Base-by-base conservation (phyloP, 2,329 filamentous ascomycete genomes). In the Pseudohalonectria lignicola region DNA sequence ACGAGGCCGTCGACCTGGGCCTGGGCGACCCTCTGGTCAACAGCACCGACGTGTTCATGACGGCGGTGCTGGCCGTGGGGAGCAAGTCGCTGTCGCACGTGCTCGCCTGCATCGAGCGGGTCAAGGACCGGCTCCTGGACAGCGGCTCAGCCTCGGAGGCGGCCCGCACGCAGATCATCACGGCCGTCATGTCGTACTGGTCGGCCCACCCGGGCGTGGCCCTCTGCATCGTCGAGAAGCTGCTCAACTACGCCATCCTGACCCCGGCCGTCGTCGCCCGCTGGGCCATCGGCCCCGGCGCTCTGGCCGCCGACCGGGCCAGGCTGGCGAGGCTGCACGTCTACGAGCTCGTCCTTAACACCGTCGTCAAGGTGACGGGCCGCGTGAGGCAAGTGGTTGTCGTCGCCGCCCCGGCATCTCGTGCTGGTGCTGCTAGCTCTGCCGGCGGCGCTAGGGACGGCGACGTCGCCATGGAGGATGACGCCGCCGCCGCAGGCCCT, bases 81-180 rank as follows among this genome's bases (percentile, higher is more conserved):
- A 88, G 86, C 46, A 98, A 98, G 61, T 95, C 90, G 1, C 75
- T 98, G 23, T 95, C 88, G 11, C 92, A 98, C 58, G 86, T 95
- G 4, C 75, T 98, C 13, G 93, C 88, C 8, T 94, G 85, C 57
- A 94, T 98, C 47, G 92, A 98, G 60, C 82, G 92, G 41, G 90
- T 83, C 62, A 94, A 94, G 62, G 85, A 90, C 39, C 79, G 87
- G 21, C 76, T 98, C 1, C 67, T 94, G 2, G 79, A 83, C 41
- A 79, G 90, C 28, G 86, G 86, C 1, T 70, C 79, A 2, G 71
- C 77, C 33, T 90, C 84, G 0, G 76, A 86, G 41, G 71, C 73
- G 3, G 87, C 86, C 1, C 78, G 87, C 30, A 74, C 79, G 31
- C 92, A 98, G 60, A 94, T 98, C 52, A 84, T 96, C 49, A 76